Evolutionary conservation across 106 monocot species (phyloP), one percentile per base, ranked within the genome.

Genomic region (Xerophyta viscosa): DNA sequence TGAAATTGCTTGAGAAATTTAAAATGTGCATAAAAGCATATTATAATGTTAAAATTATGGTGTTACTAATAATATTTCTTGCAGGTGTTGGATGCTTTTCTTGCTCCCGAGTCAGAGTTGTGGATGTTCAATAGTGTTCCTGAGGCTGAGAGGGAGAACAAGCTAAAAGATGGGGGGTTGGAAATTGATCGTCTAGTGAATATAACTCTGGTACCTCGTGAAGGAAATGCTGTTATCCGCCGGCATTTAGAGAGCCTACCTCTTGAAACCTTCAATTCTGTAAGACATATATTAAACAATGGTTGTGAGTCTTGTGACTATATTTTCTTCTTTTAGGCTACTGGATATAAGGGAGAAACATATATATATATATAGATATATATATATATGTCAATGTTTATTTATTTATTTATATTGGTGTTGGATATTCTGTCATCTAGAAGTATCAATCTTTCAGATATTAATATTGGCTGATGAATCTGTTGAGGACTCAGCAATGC

Each of bases 101-200:
- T 82, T 20, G 82, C 77, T 48, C 77, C 77, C 37, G 65, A 56
- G 27, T 82, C 82, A 37, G 73, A 82, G 50, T 46, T 82, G 39
- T 82, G 82, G 82, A 73, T 82, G 77, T 82, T 82, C 60, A 82
- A 82, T 52, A 69, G 77, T 33, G 82, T 82, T n/a, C 77, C 77
- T 57, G 82, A 82, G 65, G 70, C 45, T 49, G 82, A 82, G 50
- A 77, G 82, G 61, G 73, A 77, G 10, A 73, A 45, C 62, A 77
- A 77, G 56, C 54, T 82, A 11, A 37, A 53, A 41, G 82, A 73
- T 37, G 73, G 77, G 56, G 82, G 82, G 27, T 60, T 77, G 44
- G 82, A 82, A 37, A 57, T 77, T 30, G 44, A 33, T 43, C 60
- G 66, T 33, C 48, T 82, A 31, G 77, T 72, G 27, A 82, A 82